These are phyloP conservation scores for Fusarium xylarioides DNA, from an alignment of 2,329 filamentous ascomycete genomes.

Conservation along the genomic window DNA sequence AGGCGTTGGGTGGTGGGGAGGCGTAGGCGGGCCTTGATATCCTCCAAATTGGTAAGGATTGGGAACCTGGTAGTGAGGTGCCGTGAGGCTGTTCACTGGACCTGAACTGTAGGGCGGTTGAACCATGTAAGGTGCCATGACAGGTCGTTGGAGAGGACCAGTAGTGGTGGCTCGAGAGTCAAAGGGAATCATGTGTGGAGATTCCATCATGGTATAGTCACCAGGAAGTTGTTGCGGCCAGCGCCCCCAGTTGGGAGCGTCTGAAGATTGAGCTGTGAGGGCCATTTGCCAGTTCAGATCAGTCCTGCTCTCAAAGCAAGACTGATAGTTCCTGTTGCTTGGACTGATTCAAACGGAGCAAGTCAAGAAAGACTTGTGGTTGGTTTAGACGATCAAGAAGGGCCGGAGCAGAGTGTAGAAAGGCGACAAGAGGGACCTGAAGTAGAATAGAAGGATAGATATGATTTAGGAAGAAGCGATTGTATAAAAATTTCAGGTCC, in stretches of 20 bases:
- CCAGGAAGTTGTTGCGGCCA: conserved; percentile 61
- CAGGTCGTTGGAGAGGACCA: conserved; percentile 53
- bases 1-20: conserved; percentile 45
- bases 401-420: conserved; percentile 4
- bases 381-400: conserved; percentile 4
- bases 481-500: conserved; percentile 23
- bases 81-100: conserved; percentile 53
- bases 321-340: conserved; percentile 21
- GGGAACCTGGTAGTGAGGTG: conserved; percentile 54
- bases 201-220: conserved; percentile 61
- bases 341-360: not conserved
- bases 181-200: conserved; percentile 58
- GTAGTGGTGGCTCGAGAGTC: conserved; percentile 53
- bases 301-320: conserved; percentile 41
- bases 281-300: conserved; percentile 51
- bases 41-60: conserved; percentile 56
- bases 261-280: conserved; percentile 57
- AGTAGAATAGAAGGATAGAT: conserved; percentile 9
- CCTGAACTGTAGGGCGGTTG: conserved; percentile 55
- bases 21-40: conserved; percentile 52
- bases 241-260: conserved; percentile 62
- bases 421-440: conserved; percentile 15
- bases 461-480: conserved; percentile 26
- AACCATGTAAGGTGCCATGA: conserved; percentile 58
- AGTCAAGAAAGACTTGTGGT: conserved; percentile 10